Evolutionary conservation across 2,329 filamentous ascomycete genomes (phyloP).

Genomic region (Pseudogymnoascus sp.): DNA sequence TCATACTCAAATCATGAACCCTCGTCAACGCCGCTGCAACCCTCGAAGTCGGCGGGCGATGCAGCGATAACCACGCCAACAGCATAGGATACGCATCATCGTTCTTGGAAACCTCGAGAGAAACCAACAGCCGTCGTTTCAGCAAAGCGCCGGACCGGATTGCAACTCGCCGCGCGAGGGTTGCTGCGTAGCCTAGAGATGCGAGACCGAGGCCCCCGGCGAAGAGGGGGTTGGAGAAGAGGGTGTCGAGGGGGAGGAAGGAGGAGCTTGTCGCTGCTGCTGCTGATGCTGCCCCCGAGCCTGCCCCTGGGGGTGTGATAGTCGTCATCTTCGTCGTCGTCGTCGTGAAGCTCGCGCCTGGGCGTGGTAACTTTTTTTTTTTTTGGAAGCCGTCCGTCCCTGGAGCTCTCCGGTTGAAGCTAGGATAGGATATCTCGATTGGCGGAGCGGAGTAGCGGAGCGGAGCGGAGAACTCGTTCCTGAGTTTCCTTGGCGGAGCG

Average conservation of each 20-base stretch:
- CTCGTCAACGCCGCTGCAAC: conserved; percentile 48
- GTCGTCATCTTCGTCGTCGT: background rate
- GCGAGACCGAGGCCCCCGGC: conserved; percentile 81
- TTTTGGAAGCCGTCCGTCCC: background rate
- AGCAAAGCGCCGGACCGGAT: conserved; percentile 65
- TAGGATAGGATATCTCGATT: background rate
- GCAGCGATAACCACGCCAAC: conserved; percentile 84
- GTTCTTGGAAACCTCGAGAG: conserved; percentile 90
- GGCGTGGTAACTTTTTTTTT: background rate
- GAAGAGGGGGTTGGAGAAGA: conserved; percentile 56
- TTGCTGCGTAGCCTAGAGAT: conserved; percentile 71
- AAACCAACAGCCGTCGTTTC: conserved; percentile 79
- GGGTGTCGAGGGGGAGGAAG: conserved; percentile 40
- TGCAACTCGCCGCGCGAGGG: conserved; percentile 69
- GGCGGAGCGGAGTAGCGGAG: background rate
- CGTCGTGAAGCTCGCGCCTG: background rate
- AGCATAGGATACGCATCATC: conserved; percentile 94
- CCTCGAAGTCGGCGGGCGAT: conserved; percentile 56
- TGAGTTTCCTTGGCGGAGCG: background rate
- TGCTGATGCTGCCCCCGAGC: background rate
- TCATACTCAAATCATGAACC: conserved; percentile 51
- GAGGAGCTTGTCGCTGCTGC: background rate
- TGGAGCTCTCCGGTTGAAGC: background rate
- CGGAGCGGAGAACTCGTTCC: background rate
- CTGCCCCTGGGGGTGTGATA: background rate